A percentile compares a stretch with the other conserved stretches of the same genome.
Evolutionary conservation across 2,329 filamentous ascomycete genomes (phyloP).

Genomic region (Macrophomina tecta): DNA sequence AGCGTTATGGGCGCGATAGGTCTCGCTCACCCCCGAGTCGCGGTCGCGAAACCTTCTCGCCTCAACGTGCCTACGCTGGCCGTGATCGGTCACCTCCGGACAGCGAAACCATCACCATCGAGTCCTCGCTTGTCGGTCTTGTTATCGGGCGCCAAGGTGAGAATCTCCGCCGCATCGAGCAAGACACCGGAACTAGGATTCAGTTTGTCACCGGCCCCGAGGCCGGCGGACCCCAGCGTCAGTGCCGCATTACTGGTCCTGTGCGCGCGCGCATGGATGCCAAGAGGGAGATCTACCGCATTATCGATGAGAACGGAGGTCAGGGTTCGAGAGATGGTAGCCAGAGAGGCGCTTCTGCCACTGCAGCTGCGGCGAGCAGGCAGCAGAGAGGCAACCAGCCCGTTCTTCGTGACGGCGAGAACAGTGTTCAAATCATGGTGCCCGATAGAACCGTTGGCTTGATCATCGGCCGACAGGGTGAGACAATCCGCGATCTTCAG

Average conservation of each 20-base stretch:
- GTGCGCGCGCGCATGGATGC: constrained; percentile 75
- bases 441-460: constrained; percentile 90
- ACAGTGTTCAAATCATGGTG: constrained; percentile 91
- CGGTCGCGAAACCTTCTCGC: constrained; percentile 66
- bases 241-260: constrained; percentile 84
- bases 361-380: constrained; percentile 31
- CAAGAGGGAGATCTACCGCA: constrained; percentile 81
- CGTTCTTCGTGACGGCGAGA: constrained; percentile 76
- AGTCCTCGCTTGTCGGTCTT: constrained; percentile 83
- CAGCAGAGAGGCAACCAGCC: constrained; percentile 42
- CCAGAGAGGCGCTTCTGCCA: not conserved
- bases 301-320: constrained; percentile 84
- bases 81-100: constrained; percentile 69
- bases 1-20: constrained; percentile 70
- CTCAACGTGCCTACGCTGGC: constrained; percentile 56
- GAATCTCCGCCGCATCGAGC: constrained; percentile 83
- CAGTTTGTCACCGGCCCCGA: constrained; percentile 84
- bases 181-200: constrained; percentile 80
- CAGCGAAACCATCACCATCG: constrained; percentile 82
- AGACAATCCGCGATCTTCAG: constrained; percentile 91
- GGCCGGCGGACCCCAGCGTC: constrained; percentile 72
- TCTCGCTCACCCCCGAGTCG: constrained; percentile 72
- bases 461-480: constrained; percentile 91
- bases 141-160: constrained; percentile 92
- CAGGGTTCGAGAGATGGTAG: constrained; percentile 38